A percentile compares a stretch with the other conserved stretches of the same genome.
These are phyloP conservation scores for Fomitopsis pulvina DNA, from an alignment of 768 basidiomycete species.

Conservation along the genomic window DNA sequence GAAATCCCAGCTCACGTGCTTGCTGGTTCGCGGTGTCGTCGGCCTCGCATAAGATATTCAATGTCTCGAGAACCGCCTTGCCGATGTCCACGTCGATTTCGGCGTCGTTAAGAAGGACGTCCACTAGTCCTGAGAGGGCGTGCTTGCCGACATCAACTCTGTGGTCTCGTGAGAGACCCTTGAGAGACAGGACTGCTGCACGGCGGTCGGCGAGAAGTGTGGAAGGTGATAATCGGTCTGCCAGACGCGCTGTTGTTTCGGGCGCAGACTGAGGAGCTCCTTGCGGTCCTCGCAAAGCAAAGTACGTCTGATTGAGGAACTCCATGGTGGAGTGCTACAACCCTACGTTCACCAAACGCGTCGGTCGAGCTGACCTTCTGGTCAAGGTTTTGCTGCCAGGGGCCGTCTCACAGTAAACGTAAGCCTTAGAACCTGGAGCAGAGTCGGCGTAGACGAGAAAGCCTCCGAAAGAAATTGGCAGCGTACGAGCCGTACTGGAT, in stretches of 20 bases:
- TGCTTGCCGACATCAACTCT: slow-evolving; percentile 81
- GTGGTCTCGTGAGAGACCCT: slow-evolving; percentile 88
- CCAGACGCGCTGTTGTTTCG: slow-evolving; percentile 84
- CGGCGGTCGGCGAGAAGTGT: slow-evolving; percentile 86
- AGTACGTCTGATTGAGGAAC: slow-evolving; percentile 80
- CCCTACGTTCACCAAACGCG: no score
- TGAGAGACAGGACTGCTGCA: slow-evolving; percentile 89
- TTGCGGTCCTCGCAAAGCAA: slow-evolving; percentile 77
- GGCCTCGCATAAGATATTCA: slow-evolving; percentile 78
- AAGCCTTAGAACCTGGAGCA: no score
- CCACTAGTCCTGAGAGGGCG: slow-evolving; percentile 71
- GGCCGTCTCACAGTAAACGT: no score
- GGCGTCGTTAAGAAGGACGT: slow-evolving; percentile 81
- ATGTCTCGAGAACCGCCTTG: slow-evolving; percentile 87
- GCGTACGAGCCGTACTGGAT: no score
- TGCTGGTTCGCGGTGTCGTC: slow-evolving; percentile 40
- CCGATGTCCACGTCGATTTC: slow-evolving; percentile 89
- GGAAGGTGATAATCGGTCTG: slow-evolving; percentile 85
- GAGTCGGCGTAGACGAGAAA: no score
- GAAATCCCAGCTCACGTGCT: slow-evolving; percentile 70
- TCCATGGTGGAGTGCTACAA: slow-evolving; percentile 65
- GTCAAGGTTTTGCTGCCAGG: no score
- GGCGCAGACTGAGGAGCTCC: slow-evolving; percentile 77
- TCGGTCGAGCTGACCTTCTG: no score
- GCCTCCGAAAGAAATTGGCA: no score